phyloP scores from a whole-genome alignment of 192 early-diverging fungal species.

The Chytriomyces sp. region DNA sequence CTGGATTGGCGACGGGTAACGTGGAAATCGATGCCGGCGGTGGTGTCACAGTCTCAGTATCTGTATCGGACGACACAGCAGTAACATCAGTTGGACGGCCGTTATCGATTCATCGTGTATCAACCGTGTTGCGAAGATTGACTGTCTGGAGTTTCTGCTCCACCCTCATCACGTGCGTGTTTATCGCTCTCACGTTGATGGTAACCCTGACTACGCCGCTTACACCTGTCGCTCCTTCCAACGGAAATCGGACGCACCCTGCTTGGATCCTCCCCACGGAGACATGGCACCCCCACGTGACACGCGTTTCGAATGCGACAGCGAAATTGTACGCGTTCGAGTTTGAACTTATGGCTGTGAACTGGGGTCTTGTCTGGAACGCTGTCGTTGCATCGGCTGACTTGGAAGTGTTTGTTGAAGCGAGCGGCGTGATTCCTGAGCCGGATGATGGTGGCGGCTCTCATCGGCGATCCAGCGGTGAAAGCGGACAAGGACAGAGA shows the following conservation, averaged over 20 bases:
- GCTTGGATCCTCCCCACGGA: conserved; percentile 22
- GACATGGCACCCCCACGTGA: conserved; percentile 4
- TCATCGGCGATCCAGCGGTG: neutral
- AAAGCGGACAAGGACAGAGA: no score
- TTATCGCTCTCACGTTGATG: neutral
- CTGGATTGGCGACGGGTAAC: neutral
- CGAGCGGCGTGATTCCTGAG: conserved; percentile 1
- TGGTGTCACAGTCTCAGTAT: conserved; percentile 18
- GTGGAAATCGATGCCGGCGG: conserved; percentile 25
- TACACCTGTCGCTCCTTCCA: neutral
- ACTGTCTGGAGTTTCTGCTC: conserved; percentile 2
- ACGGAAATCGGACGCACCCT: neutral
- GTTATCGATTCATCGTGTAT: neutral
- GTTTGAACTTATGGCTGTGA: conserved; percentile 20
- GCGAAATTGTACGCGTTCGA: conserved; percentile 15
- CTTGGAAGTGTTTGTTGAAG: conserved; percentile 27
- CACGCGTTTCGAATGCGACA: neutral
- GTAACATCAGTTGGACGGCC: neutral
- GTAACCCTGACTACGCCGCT: conserved; percentile 7
- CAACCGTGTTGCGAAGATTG: neutral
- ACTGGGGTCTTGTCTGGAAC: conserved; percentile 16
- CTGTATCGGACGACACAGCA: conserved; percentile 9
- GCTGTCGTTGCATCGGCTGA: conserved; percentile 3
- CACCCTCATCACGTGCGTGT: neutral
- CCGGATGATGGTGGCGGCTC: neutral